Evolutionary conservation across 345 rosid genomes (phyloP), one percentile per base, ranked within the genome.

Genomic region (Garcia nutans): DNA sequence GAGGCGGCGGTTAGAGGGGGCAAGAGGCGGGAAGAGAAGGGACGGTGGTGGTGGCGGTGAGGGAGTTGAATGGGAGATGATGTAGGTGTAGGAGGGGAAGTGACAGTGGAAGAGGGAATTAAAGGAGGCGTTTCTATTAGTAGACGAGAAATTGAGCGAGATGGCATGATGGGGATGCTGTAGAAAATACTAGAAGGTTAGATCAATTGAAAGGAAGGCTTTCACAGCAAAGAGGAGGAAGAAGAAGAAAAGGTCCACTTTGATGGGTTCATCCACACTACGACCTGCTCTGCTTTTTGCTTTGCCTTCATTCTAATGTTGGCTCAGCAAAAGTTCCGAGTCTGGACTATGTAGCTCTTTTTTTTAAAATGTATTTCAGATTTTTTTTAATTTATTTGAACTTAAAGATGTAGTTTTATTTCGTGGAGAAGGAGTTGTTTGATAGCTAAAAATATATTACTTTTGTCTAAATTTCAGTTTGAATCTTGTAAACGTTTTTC

Each of bases 1-100:
- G 76, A 84, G 67, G 75, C 86, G 77, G 84, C 81, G 57, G 54
- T 86, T 58, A 12, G 59, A 0, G 90, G 85, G 67, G 41, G 83
- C 77, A 75, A 87, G 84, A 24, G 84, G 81, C n/a, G 84, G 74
- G 3, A 80, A 79, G 3, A 86, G 88, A 57, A 81, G 78, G 22
- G 85, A 24, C 12, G 80, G 80, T 24, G 80, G 72, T 2, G 58
- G 82, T 65, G 68, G 28, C 31, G 54, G 82, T 65, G 68, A 28
- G 45, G 71, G 76, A 56, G 75, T 75, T 54, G 50, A 78, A 68
- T 69, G 76, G 70, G 68, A 49, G 69, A 17, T 5, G 50, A 68
- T 0, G 55, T 59, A n/a, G 26, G 50, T 16, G 16, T 78, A 66
- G 73, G 73, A 65, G 78, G 55, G 22, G 82, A 81, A 57, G 78